Base-by-base conservation (phyloP, 495 filamentous ascomycete species). In the Talaromyces adpressus region DNA sequence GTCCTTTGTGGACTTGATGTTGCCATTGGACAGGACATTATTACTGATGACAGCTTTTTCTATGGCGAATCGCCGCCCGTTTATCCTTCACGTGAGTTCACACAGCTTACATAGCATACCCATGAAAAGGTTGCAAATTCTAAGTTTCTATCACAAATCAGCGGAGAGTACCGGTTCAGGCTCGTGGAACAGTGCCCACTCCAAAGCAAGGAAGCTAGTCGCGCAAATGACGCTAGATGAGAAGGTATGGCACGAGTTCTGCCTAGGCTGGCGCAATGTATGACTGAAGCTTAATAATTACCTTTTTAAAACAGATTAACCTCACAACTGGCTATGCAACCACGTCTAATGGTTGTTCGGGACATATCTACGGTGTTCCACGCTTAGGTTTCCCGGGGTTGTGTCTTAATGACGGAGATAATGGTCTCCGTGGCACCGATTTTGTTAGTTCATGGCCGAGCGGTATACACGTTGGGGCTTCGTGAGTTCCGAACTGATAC, bases 341-440 rank as follows among this genome's bases (percentile, higher is more conserved):
- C 6, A 76, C 74, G 4, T 58, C 70, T 16, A 85, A 77, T 8
- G 64, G 74, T 51, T 88, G 85, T 65, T 75, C 77, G 36, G 85
- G 85, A 22, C 81, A 76, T 54, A 82, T 77, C 9, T 74, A 71
- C 3, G 72, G 76, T 6, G 74, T 88, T 27, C 76, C 80, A 0
- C 75, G 86, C 8, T 75, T 89, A 4, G 71, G 69, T 1, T 89
- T 85, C 64, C 77, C 83, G 0, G 88, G 88, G 7, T 69, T 89
- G 45, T 89, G 87, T 67, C 75, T 91, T 0, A 74, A 76, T 18
- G 87, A 91, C 71, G 86, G 85, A 2, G 85, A 84, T 0, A 83
- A 87, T 64, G 87, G 86, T 18, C 72, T 89, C 25, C 73, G 86
- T 3, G 74, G 65, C 20, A 84, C 84, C 0, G 85, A 89, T 64